Percentiles rank a stretch among this genome's conserved stretches.
Evolutionary conservation across 441 rosid genomes (phyloP).

Genomic region (Codiaeum variegatum): DNA sequence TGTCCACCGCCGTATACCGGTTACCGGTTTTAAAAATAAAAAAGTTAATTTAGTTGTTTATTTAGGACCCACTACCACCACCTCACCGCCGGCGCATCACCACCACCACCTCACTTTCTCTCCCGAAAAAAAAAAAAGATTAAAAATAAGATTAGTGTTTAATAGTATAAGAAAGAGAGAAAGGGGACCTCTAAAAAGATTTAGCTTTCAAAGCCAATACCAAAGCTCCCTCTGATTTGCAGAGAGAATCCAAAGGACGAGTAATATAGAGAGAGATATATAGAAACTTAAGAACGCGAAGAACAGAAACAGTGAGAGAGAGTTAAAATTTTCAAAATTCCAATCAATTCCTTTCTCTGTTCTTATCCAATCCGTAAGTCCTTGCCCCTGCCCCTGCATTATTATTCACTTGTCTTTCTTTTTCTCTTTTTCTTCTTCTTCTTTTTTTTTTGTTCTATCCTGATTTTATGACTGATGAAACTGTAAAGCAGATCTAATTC

Average conservation of each 20-base stretch:
- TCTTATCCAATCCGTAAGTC: conserved; percentile 65
- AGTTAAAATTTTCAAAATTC: conserved; percentile 23
- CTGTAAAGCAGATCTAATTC: conserved; percentile 43
- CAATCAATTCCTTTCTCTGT: conserved; percentile 25
- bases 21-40: conserved; percentile 21
- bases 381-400: conserved; percentile 24
- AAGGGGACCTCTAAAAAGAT: conserved; percentile 34
- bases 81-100: not conserved
- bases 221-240: conserved; percentile 58
- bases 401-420: conserved; percentile 18
- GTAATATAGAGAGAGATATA: conserved; percentile 19
- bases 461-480: conserved; percentile 6
- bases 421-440: not conserved
- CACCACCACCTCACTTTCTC: not conserved
- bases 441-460: not conserved
- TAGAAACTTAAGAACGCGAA: conserved; percentile 34
- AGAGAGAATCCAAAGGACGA: conserved; percentile 60
- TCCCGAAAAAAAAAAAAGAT: not conserved
- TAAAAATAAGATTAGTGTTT: not conserved
- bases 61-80: not conserved
- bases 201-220: conserved; percentile 40
- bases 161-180: conserved; percentile 4
- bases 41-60: not conserved
- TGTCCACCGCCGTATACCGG: conserved; percentile 7
- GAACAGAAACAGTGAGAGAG: conserved; percentile 28